Evolutionary conservation across 768 basidiomycete species (phyloP), one percentile per base, ranked within the genome.

Genomic region (Coprinopsis strossmayeri): DNA sequence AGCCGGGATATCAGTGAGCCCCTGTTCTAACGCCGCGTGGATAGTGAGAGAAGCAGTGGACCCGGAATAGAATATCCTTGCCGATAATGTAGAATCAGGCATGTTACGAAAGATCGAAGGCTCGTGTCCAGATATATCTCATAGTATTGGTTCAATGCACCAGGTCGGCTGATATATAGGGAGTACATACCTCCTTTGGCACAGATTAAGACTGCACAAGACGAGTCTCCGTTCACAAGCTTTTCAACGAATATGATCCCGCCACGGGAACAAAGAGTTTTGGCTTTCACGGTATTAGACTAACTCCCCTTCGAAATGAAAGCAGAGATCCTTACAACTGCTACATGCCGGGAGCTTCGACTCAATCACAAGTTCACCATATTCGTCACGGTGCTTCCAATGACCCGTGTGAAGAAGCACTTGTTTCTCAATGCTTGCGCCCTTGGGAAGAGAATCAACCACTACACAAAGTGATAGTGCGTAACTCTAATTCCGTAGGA

Each of bases 381-480:
- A 76, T 26, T 77, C 78, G 28, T 77, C 77, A 3, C 53, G 46
- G 12, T 71, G 46, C n/a, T 62, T 53, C 48, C 72, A 76, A 28
- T 76, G 74, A 2, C 87, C 84, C 0, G 83, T 87, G 56, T 90
- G 87, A 10, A 81, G 59, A 5, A 87, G 53, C 1, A 83, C 78
- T 59, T 91, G 89, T 56, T 88, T 89, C 61, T 92, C 90, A 10
- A 90, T 58, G 27, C 78, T 61, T 1, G 87, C 90, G 47, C 69
- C 73, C 56, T 85, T 88, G 0, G 90, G 90, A 5, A 92, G 68
- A 30, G 75, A 71, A 47, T 78, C 74, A 4, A 88, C 75, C 2
- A 71, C 75, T 0, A 82, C 57, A 57, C 85, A 87, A 5, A 92
- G 63, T 0, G 76, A 76, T 3, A 70, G 71, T n/a, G n/a, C n/a